A percentile compares a stretch with the other conserved stretches of the same genome.
phyloP scores from a whole-genome alignment of 371 early-diverging fungal species.

The Mucor irregularis region DNA sequence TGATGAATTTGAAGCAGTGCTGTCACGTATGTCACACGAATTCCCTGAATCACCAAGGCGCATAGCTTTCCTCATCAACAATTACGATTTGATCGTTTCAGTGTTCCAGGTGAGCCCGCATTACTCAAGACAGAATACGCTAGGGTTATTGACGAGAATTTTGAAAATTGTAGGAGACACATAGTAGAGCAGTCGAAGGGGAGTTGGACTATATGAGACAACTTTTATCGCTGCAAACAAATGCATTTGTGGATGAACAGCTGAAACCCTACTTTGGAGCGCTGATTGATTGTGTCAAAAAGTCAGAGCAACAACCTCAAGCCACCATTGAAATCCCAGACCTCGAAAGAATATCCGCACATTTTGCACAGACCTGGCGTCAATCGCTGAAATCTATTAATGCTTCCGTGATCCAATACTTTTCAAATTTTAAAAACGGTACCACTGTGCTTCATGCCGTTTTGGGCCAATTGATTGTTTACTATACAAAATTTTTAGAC shows the following conservation, averaged over 20 bases:
- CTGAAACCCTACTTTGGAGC: constrained; percentile 77
- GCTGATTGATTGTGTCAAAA: constrained; percentile 74
- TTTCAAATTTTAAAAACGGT: constrained; percentile 92
- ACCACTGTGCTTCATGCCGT: constrained; percentile 85
- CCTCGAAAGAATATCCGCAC: constrained; percentile 65
- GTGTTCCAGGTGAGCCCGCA: constrained; percentile 60
- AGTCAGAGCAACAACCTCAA: constrained; percentile 53
- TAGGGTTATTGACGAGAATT: no score
- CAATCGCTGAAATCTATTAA: constrained; percentile 73
- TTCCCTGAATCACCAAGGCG: constrained; percentile 66
- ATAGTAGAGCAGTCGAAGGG: constrained; percentile 61
- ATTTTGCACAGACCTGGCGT: constrained; percentile 84
- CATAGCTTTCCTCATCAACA: constrained; percentile 87
- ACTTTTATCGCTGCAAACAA: constrained; percentile 66
- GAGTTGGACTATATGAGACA: constrained; percentile 77
- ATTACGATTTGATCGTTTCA: constrained; percentile 81
- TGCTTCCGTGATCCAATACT: constrained; percentile 80
- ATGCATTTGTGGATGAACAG: constrained; percentile 86
- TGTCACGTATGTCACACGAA: constrained; percentile 71
- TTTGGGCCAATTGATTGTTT: constrained; percentile 81
- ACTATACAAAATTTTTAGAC: constrained; percentile 83
- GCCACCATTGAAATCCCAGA: constrained; percentile 17
- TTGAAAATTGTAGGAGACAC: constrained; percentile 56
- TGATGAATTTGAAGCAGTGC: constrained; percentile 75
- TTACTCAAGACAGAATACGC: neutral